Evolutionary conservation across 2,329 filamentous ascomycete species (phyloP).

Genomic region (Ceratocystis cacaofunesta): DNA sequence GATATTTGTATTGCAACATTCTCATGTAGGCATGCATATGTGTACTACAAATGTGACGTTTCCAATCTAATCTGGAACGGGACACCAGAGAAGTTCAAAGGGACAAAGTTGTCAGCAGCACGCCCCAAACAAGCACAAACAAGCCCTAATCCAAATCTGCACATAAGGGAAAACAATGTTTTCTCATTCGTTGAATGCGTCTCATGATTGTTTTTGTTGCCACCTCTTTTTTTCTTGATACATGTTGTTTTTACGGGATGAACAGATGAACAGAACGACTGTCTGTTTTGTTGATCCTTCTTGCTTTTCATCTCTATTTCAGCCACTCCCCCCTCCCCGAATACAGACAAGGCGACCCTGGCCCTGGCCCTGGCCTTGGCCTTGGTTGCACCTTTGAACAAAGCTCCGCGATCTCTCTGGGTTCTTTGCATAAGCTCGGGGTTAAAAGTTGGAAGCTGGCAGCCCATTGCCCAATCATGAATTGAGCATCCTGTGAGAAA

Average conservation of each 20-base stretch:
- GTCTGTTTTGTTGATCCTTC: constrained; percentile 1
- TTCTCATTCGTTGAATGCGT: not conserved
- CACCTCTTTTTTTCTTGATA: not conserved
- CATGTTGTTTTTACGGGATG: not conserved
- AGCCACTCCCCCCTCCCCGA: not conserved
- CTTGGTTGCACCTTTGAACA: not conserved
- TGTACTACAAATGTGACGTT: not conserved
- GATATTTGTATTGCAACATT: not conserved
- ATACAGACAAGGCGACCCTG: not conserved
- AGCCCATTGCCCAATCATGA: not conserved
- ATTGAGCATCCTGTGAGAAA: no score
- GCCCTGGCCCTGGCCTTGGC: not conserved
- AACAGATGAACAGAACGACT: constrained; percentile 1
- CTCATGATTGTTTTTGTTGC: not conserved
- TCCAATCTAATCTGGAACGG: not conserved
- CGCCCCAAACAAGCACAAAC: not conserved
- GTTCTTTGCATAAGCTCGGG: not conserved
- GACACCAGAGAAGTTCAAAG: not conserved
- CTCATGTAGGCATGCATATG: not conserved
- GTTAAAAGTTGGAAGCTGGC: not conserved
- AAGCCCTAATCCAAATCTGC: not conserved
- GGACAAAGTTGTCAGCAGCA: not conserved
- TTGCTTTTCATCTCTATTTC: not conserved
- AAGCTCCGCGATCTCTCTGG: not conserved
- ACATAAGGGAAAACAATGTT: not conserved